These are phyloP conservation scores for Leishmania lainsoni DNA, from an alignment of 208 protist species.

Conservation along the genomic window DNA sequence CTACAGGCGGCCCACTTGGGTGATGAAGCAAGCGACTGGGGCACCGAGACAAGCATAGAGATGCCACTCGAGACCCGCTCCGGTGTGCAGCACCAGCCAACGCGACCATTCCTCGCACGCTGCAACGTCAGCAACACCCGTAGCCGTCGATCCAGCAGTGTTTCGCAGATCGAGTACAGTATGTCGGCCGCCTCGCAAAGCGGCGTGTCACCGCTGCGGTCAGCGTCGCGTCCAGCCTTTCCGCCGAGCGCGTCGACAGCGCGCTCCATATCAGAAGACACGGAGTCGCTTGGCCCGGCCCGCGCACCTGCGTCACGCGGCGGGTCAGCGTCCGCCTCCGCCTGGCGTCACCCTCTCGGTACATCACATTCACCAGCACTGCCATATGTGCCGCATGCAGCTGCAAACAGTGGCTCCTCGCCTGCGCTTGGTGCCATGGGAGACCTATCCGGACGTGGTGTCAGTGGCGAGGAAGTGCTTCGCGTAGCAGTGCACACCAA, in stretches of 20 bases:
- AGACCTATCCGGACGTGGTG: conserved; percentile 1
- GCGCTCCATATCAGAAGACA: conserved; percentile 27
- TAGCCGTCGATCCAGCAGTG: conserved; percentile 32
- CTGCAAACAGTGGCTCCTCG: not conserved
- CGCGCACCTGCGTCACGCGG: conserved; percentile 19
- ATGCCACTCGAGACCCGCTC: not conserved
- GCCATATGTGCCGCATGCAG: conserved; percentile 1
- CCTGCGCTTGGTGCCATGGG: conserved; percentile 8
- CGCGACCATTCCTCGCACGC: conserved; percentile 12
- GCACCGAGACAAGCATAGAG: not conserved
- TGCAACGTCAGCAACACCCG: conserved; percentile 15
- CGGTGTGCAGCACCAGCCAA: conserved; percentile 17
- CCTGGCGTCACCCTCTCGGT: conserved; percentile 15
- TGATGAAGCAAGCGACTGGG: conserved; percentile 17
- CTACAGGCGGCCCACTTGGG: conserved; percentile 31
- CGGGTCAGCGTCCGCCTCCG: conserved; percentile 22
- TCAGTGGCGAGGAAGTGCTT: conserved; percentile 3
- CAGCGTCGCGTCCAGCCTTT: conserved; percentile 26
- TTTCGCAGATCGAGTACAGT: conserved; percentile 33
- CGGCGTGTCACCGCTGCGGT: conserved; percentile 29
- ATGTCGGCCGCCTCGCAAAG: conserved; percentile 24
- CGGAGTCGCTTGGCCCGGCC: conserved; percentile 15
- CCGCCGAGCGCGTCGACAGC: conserved; percentile 23
- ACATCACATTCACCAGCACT: conserved; percentile 3
- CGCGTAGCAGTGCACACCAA: conserved; percentile 1